A percentile compares a stretch with the other conserved stretches of the same genome.
phyloP scores from a whole-genome alignment of 2,329 filamentous ascomycete species.

The Fusarium sp. region DNA sequence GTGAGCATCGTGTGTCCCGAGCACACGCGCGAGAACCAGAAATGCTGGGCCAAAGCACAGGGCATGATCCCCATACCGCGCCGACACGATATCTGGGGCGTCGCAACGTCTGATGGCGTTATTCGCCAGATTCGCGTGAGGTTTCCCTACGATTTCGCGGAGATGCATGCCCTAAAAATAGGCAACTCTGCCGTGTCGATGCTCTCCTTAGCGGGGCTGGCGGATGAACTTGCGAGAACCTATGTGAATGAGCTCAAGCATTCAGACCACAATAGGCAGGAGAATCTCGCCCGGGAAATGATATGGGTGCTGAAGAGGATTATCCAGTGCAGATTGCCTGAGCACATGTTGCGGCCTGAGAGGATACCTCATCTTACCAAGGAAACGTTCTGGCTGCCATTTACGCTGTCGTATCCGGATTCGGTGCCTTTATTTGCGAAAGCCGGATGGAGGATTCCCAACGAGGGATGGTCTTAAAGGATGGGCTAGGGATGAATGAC shows the following conservation, averaged over 20 bases:
- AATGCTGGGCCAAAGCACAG: conserved; percentile 57
- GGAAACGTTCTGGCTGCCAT: conserved; percentile 52
- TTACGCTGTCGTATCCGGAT: conserved; percentile 50
- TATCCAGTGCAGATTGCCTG: conserved; percentile 26
- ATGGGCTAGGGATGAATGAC: neutral
- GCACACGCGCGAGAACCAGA: conserved; percentile 53
- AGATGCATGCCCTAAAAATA: conserved; percentile 43
- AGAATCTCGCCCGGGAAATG: conserved; percentile 50
- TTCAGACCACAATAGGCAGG: conserved; percentile 25
- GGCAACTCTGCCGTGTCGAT: conserved; percentile 44
- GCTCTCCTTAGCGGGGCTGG: conserved; percentile 53
- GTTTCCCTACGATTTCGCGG: conserved; percentile 53
- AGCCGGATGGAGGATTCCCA: conserved; percentile 49
- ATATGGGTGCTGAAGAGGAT: conserved; percentile 55
- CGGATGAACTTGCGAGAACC: conserved; percentile 53
- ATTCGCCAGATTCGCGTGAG: conserved; percentile 55
- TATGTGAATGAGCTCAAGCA: conserved; percentile 50
- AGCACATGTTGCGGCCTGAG: conserved; percentile 39
- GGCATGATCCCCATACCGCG: conserved; percentile 50
- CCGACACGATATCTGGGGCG: conserved; percentile 53
- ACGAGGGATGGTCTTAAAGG: conserved; percentile 19
- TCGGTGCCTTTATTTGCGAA: conserved; percentile 48
- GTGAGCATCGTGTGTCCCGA: conserved; percentile 59
- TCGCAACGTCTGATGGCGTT: conserved; percentile 52
- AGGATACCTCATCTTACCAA: conserved; percentile 43